Evolutionary conservation across 2,329 filamentous ascomycete genomes (phyloP).

Genomic region (Colletotrichum coccodes): DNA sequence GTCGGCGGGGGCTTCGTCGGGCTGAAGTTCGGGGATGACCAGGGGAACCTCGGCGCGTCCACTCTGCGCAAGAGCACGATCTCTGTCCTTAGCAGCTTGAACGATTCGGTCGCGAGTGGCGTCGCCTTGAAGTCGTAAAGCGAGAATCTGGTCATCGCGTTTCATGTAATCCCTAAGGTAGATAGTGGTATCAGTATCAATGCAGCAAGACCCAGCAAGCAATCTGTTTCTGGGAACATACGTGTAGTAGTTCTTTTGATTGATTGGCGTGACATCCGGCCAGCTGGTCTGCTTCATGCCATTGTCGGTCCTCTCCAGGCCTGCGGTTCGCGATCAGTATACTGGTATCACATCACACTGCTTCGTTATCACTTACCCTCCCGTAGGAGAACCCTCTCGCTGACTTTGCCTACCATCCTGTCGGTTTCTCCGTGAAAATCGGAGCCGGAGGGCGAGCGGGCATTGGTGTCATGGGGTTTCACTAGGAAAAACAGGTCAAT

Average conservation of each 20-base stretch:
- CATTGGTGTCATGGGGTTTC: constrained; percentile 12
- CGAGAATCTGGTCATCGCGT: constrained; percentile 94
- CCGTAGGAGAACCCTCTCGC: constrained; percentile 70
- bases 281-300: constrained; percentile 95
- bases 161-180: constrained; percentile 89
- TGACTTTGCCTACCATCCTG: constrained; percentile 71
- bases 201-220: not conserved
- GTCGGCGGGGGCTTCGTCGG: constrained; percentile 66
- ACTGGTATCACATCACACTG: not conserved
- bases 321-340: constrained; percentile 56
- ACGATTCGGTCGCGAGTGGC: constrained; percentile 86
- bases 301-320: constrained; percentile 96
- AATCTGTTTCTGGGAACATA: constrained; percentile 51
- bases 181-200: constrained; percentile 36
- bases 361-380: constrained; percentile 60
- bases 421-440: constrained; percentile 16
- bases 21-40: constrained; percentile 68
- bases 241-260: constrained; percentile 99
- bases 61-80: constrained; percentile 83
- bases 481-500: not conserved
- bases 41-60: constrained; percentile 74
- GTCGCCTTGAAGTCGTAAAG: constrained; percentile 87
- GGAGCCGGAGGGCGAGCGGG: constrained; percentile 11
- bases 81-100: constrained; percentile 86
- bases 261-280: constrained; percentile 93